Percentiles rank a stretch among this genome's conserved stretches.
Evolutionary conservation across 2,329 filamentous ascomycete species (phyloP).

Genomic region (Paradendryphiella salina): DNA sequence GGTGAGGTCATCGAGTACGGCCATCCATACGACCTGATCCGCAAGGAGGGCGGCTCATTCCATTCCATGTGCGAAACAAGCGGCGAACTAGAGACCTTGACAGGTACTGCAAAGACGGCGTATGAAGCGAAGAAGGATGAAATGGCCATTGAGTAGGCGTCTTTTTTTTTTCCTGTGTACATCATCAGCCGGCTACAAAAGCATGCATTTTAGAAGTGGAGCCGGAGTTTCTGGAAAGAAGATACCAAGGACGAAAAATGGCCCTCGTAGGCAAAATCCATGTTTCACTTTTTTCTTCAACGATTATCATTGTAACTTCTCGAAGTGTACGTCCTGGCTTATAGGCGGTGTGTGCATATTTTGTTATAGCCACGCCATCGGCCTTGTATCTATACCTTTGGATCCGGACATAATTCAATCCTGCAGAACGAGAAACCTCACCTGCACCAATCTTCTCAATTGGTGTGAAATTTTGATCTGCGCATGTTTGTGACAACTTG

Average conservation of each 20-base stretch:
- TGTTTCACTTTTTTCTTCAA: not conserved
- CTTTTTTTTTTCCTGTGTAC: not conserved
- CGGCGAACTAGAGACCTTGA: slow-evolving; percentile 60
- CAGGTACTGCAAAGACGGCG: slow-evolving; percentile 60
- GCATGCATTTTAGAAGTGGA: not conserved
- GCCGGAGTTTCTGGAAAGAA: not conserved
- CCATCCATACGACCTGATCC: slow-evolving; percentile 75
- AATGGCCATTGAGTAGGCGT: not conserved
- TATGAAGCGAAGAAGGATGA: slow-evolving; percentile 23
- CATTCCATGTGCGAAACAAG: slow-evolving; percentile 70
- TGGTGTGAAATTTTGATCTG: too few relatives aligned
- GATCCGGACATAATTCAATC: too few relatives aligned
- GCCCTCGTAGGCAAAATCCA: too few relatives aligned
- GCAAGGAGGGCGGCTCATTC: slow-evolving; percentile 67
- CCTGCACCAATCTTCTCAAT: too few relatives aligned
- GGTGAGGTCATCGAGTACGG: slow-evolving; percentile 85
- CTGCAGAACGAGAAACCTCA: too few relatives aligned
- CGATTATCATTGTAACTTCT: too few relatives aligned
- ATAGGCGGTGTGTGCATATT: too few relatives aligned
- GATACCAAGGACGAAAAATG: not conserved
- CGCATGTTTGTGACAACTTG: too few relatives aligned
- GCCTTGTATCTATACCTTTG: too few relatives aligned
- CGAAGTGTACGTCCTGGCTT: too few relatives aligned
- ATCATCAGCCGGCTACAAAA: not conserved
- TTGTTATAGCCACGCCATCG: too few relatives aligned